Conservation (phyloP, 768 basidiomycete genomes). For the Cystoderma amianthinum region DNA sequence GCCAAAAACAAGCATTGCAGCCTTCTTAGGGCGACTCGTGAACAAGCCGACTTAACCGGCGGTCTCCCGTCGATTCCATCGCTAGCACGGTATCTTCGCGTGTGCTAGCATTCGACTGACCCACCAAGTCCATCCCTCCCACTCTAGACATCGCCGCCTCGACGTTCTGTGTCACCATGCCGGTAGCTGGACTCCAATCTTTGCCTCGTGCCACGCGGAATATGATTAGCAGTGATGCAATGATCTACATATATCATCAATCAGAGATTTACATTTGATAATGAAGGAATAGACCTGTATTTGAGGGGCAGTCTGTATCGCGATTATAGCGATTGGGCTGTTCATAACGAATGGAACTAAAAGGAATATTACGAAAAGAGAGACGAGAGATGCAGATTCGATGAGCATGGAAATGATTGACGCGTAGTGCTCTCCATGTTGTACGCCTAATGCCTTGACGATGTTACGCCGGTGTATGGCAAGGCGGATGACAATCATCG, state of each 20-base stretch:
- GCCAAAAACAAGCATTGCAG: no score
- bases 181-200: not conserved
- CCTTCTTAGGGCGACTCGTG: no score
- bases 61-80: no score
- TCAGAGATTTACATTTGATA: no score
- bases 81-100: no score
- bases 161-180: not conserved
- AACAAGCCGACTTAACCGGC: no score
- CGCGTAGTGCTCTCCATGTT: not conserved
- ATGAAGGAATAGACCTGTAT: not conserved
- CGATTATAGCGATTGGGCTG: not conserved
- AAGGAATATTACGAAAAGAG: not conserved
- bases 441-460: not conserved
- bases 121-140: no score
- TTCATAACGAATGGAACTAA: not conserved
- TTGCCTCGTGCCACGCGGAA: not conserved
- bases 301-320: not conserved
- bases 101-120: no score
- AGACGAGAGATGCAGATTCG: not conserved
- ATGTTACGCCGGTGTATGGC: not conserved
- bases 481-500: not conserved
- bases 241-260: not conserved
- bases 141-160: not conserved
- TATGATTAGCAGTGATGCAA: not conserved
- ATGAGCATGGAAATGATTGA: not conserved